Evolutionary conservation across 129 eudicot genomes (phyloP).

Genomic region (Tagetes patula): DNA sequence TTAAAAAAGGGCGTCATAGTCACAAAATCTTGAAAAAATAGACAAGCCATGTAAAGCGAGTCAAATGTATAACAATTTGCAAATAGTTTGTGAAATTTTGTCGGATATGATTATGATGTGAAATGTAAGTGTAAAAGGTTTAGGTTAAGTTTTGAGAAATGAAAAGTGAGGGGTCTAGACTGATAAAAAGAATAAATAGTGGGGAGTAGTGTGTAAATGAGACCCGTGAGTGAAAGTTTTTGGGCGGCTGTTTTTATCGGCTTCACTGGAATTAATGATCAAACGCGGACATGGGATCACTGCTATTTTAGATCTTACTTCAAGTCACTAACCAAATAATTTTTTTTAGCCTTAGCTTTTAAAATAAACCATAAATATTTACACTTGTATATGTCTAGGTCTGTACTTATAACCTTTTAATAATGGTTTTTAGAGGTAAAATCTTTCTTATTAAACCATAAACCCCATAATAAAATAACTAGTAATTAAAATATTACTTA

Average conservation of each 20-base stretch:
- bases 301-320: not conserved
- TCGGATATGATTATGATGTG: not conserved
- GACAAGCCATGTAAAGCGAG: not conserved
- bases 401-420: no score
- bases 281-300: conserved; percentile 28
- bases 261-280: conserved; percentile 26
- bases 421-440: no score
- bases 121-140: not conserved
- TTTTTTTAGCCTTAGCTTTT: no score
- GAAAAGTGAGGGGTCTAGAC: not conserved
- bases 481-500: not conserved
- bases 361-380: no score
- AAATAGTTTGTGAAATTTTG: not conserved
- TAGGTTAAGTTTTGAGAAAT: not conserved
- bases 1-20: not conserved
- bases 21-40: not conserved
- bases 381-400: no score
- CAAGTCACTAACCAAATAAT: not conserved
- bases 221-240: conserved; percentile 24
- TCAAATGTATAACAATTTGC: not conserved
- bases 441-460: no score
- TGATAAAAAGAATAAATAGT: not conserved
- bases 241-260: conserved; percentile 44
- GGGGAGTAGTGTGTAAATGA: conserved; percentile 27
- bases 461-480: no score